These are phyloP conservation scores for Rhipidocladum racemiflorum DNA, from an alignment of 176 grass and related monocot species.

Conservation along the genomic window DNA sequence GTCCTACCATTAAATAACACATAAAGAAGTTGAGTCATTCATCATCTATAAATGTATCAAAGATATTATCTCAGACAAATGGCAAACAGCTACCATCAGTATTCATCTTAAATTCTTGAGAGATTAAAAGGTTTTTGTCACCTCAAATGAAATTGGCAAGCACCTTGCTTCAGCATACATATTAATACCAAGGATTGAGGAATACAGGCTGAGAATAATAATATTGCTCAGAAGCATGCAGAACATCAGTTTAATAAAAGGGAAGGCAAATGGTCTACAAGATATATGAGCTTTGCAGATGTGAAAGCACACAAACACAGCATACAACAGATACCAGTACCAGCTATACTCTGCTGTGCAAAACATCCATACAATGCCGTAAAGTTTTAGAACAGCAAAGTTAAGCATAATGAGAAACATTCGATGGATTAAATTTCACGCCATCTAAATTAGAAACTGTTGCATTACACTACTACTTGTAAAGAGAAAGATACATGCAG, in stretches of 20 bases:
- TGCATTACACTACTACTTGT: constrained; percentile 9
- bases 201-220: neutral
- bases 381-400: neutral
- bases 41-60: neutral
- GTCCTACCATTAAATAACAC: neutral
- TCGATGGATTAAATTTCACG: neutral
- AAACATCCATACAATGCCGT: neutral
- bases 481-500: constrained; percentile 25
- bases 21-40: neutral
- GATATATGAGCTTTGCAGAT: neutral
- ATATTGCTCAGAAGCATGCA: neutral
- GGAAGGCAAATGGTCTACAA: neutral
- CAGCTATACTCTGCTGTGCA: neutral
- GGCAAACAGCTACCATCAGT: neutral
- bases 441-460: constrained; percentile 16
- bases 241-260: neutral
- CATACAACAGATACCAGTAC: neutral
- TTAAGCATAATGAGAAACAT: neutral
- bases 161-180: neutral
- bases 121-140: neutral
- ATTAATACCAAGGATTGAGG: neutral
- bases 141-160: neutral
- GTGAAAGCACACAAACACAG: neutral
- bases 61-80: neutral
- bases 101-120: neutral